These are phyloP conservation scores for Leccinum griseonigrum DNA, from an alignment of 1,284 basidiomycete species.

Conservation along the genomic window DNA sequence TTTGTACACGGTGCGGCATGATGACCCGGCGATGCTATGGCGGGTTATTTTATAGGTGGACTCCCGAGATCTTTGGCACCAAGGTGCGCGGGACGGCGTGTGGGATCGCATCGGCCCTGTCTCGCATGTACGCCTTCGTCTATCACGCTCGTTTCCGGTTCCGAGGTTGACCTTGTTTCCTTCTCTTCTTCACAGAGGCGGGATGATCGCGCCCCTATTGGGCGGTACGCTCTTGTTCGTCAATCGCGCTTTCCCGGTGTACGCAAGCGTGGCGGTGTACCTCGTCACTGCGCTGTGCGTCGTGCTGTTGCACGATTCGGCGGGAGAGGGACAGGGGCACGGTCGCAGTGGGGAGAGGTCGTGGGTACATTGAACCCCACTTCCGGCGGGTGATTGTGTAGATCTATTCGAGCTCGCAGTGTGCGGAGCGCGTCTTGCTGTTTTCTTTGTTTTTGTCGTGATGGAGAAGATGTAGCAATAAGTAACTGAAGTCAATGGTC, in stretches of 20 bases:
- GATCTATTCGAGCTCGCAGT: background rate
- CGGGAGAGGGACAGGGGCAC: slow-evolving; percentile 2
- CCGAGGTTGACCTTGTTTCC: background rate
- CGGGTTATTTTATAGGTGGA: slow-evolving; percentile 54
- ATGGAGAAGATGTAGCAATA: background rate
- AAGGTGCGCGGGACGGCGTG: slow-evolving; percentile 89
- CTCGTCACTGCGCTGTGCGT: slow-evolving; percentile 66
- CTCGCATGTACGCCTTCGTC: slow-evolving; percentile 68
- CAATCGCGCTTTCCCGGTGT: slow-evolving; percentile 74
- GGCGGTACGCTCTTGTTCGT: slow-evolving; percentile 81
- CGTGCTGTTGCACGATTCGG: slow-evolving; percentile 50
- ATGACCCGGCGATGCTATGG: background rate
- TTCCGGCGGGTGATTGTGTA: background rate
- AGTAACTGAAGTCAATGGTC: background rate
- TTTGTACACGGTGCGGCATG: background rate
- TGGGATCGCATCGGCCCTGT: slow-evolving; percentile 87
- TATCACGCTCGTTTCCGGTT: background rate
- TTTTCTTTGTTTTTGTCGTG: background rate
- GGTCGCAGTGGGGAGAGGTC: background rate
- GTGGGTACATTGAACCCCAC: background rate
- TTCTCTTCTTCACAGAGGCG: slow-evolving; percentile 54
- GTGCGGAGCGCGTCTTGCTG: background rate
- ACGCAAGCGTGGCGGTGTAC: slow-evolving; percentile 73
- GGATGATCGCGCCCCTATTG: slow-evolving; percentile 86
- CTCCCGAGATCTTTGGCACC: slow-evolving; percentile 87